Base-by-base conservation (phyloP, 441 rosid genomes). In the Adansonia gregorii region DNA sequence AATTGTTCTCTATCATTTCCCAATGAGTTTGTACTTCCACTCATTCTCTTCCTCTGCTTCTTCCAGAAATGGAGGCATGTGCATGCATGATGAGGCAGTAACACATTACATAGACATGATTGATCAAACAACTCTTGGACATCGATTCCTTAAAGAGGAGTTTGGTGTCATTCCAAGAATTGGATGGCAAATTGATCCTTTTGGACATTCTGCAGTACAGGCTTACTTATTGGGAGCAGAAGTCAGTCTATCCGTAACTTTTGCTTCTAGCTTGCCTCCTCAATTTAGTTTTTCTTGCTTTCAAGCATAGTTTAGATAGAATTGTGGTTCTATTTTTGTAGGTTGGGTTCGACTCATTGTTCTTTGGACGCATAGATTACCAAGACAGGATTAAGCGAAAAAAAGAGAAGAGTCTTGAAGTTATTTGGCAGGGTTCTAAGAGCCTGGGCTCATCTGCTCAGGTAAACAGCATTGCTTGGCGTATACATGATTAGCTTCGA, bases 121-220 rank as follows among this genome's bases (percentile, higher is more conserved):
- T 84, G 99, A 97, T 82, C 99, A 97, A 84, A 94, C 97, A 68
- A 91, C 98, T 74, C 97, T 94, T 22, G 99, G 99, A 45, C 99
- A 97, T 80, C 87, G 87, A 39, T 94, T 89, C 77, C 91, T 97
- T 56, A 85, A 88, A 82, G 83, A 86, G 72, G 93, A 92, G 86
- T 94, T 97, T 82, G 91, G 89, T 75, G 86, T 94, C 81, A 94
- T 95, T 74, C 99, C 99, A 19, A 94, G 98, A 85, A 91, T 94
- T 82, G 98, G 98, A 82, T 97, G 99, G 99, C 99, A 97, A 85
- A 94, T 97, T 78, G 99, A 97, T 74, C 99, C 99, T 31, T 97
- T 97, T 85, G 99, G 99, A 74, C 99, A 97, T 90, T 94, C 99
- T 85, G 99, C 97, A 0, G 98, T 91, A 73, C 98, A 97, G 84